Percentiles rank a stretch among this genome's conserved stretches.
Evolutionary conservation across 2,329 filamentous ascomycete genomes (phyloP).

Genomic region (Knufia petricola): DNA sequence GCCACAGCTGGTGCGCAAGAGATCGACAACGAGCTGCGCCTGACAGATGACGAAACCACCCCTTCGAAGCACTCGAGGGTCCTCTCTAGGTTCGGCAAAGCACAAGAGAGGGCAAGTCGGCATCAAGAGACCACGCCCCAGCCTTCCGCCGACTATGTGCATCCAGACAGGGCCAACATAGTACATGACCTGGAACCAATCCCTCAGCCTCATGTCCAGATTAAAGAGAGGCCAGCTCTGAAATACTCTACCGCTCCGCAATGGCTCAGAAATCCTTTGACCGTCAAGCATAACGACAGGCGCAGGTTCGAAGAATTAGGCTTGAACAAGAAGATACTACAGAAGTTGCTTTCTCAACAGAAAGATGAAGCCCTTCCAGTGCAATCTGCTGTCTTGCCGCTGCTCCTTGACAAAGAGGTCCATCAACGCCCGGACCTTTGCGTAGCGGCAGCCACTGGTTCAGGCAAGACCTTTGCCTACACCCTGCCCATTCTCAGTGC

Average conservation of each 20-base stretch:
- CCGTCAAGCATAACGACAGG: slow-evolving; percentile 51
- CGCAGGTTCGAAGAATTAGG: slow-evolving; percentile 56
- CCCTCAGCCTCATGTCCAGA: slow-evolving; percentile 56
- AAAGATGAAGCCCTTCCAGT: slow-evolving; percentile 67
- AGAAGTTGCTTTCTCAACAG: slow-evolving; percentile 56
- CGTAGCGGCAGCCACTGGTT: slow-evolving; percentile 86
- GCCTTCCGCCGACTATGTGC: slow-evolving; percentile 20
- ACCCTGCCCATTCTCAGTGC: slow-evolving; percentile 74
- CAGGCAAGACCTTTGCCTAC: slow-evolving; percentile 90
- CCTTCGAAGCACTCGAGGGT: slow-evolving; percentile 22
- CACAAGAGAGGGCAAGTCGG: slow-evolving; percentile 12
- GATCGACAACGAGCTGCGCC: slow-evolving; percentile 24
- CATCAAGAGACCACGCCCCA: slow-evolving; percentile 7
- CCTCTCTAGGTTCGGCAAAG: slow-evolving; percentile 25
- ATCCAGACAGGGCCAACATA: slow-evolving; percentile 10
- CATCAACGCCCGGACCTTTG: slow-evolving; percentile 66
- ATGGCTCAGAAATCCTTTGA: slow-evolving; percentile 57
- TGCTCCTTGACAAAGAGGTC: slow-evolving; percentile 59
- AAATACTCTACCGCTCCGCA: slow-evolving; percentile 68
- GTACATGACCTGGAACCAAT: slow-evolving; percentile 66
- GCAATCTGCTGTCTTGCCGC: slow-evolving; percentile 68
- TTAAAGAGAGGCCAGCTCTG: slow-evolving; percentile 48
- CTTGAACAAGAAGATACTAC: slow-evolving; percentile 50
- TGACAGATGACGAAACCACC: slow-evolving; percentile 25
- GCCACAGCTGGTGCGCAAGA: too few species aligned